Conservation (phyloP, 192 early-diverging fungal genomes). For the Helicostylum pulchrum region DNA sequence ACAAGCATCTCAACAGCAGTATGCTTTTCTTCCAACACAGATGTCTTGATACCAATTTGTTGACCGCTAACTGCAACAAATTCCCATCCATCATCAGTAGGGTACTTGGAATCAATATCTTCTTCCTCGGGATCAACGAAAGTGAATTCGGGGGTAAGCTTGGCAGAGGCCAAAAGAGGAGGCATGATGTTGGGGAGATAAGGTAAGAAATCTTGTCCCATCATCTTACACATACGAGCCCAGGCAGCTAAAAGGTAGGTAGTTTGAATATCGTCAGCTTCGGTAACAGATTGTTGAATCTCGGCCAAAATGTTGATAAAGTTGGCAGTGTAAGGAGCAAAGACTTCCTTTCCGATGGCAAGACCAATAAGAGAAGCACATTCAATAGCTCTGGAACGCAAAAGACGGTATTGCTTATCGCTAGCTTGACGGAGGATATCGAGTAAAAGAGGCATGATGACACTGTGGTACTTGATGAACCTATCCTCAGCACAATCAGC, state of each 20-base stretch:
- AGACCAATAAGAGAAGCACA: constrained; percentile 93
- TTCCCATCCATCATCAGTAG: constrained; percentile 98
- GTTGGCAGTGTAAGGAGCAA: constrained; percentile 72
- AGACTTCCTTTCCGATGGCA: constrained; percentile 89
- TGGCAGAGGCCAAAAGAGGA: constrained; percentile 81
- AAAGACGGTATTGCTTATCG: constrained; percentile 80
- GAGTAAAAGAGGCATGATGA: constrained; percentile 95
- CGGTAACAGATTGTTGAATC: constrained; percentile 77
- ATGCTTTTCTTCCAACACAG: constrained; percentile 95
- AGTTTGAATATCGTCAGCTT: constrained; percentile 90
- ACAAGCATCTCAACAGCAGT: constrained; percentile 97
- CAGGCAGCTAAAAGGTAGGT: constrained; percentile 93
- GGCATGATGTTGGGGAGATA: constrained; percentile 91
- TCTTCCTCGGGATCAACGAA: constrained; percentile 76
- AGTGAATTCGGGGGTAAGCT: constrained; percentile 90
- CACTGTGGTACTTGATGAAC: constrained; percentile 88
- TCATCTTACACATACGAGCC: constrained; percentile 95
- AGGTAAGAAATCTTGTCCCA: constrained; percentile 92
- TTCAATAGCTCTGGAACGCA: constrained; percentile 97
- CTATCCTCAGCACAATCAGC: constrained; percentile 92
- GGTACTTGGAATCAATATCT: constrained; percentile 78
- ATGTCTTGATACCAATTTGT: constrained; percentile 94
- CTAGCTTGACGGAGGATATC: constrained; percentile 82
- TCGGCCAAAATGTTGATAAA: constrained; percentile 79
- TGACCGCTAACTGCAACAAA: constrained; percentile 89